Base-by-base conservation (phyloP, 164 flowering plant genomes). In the Nymphaea colorata region DNA sequence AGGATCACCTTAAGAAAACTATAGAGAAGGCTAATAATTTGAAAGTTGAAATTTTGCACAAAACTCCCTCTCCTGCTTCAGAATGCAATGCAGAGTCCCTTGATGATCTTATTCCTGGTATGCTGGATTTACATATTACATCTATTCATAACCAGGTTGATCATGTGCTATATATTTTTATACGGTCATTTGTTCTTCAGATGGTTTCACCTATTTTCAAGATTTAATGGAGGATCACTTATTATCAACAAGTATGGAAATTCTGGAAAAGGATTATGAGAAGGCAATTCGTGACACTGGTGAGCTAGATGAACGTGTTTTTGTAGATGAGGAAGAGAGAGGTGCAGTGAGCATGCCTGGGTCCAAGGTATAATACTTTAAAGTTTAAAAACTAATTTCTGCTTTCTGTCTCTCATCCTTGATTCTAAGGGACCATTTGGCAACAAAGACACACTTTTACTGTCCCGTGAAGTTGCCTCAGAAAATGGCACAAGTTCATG, bases 261-360 rank as follows among this genome's bases (percentile, higher is more conserved):
- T 76, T 69, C 74, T 95, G 67, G 99, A 95, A 69, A 86, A 83
- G 66, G 94, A 95, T 76, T 90, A 95, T 75, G 82, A 82, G 62
- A 84, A 80, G 77, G 90, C 93, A 41, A 79, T 83, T 68, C 76
- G 69, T 60, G 81, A 78, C 47, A 89, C 81, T 71, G 86, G 82
- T 82, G 96, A 88, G 63, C 73, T 95, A 69, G 99, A 95, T 82
- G 99, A 90, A 80, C 87, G 91, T 69, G 74, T 88, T 12, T 90
- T 91, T 72, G 71, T 86, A 43, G 76, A 88, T 79, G 96, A 89
- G 45, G 97, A 90, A 11, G 94, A 91, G 42, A 87, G 87, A 61
- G 93, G 91, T 71, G 76, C 90, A 44, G 47, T 81, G 64, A 83
- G 73, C 76, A 64, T 79, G 18, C 76, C 69, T 77, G 88, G 92